Evolutionary conservation across 495 filamentous ascomycete genomes (phyloP).

Genomic region (Penicillium steckii): DNA sequence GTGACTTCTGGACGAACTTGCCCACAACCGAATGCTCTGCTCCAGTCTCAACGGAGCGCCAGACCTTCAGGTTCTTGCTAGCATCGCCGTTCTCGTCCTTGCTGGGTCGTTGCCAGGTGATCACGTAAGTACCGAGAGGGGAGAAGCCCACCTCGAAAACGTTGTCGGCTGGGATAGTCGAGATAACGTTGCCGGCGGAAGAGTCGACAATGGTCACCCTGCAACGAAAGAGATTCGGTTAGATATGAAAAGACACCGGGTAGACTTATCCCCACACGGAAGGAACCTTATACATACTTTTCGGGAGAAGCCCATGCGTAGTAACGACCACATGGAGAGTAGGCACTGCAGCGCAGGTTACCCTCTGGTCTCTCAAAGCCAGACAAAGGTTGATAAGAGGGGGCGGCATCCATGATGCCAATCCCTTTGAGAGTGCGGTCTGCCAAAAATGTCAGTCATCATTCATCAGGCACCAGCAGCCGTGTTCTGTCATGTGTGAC

Average conservation of each 20-base stretch:
- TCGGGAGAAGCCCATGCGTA: slow-evolving; percentile 93
- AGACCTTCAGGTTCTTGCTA: slow-evolving; percentile 94
- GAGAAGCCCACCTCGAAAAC: slow-evolving; percentile 96
- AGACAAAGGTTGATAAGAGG: slow-evolving; percentile 79
- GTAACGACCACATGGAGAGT: slow-evolving; percentile 92
- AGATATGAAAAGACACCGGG: background rate
- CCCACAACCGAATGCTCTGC: slow-evolving; percentile 74
- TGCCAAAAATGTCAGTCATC: slow-evolving; percentile 30
- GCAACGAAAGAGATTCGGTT: background rate
- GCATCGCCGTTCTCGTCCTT: slow-evolving; percentile 94
- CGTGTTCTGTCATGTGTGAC: background rate
- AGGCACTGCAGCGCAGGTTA: slow-evolving; percentile 88
- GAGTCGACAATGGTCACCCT: slow-evolving; percentile 83
- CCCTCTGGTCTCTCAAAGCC: slow-evolving; percentile 88
- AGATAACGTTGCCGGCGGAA: slow-evolving; percentile 72
- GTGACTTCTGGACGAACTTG: slow-evolving; percentile 88
- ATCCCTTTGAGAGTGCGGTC: slow-evolving; percentile 94
- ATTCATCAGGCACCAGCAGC: background rate
- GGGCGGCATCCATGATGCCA: slow-evolving; percentile 86
- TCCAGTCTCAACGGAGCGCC: slow-evolving; percentile 65
- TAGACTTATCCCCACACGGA: no score
- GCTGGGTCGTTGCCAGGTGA: slow-evolving; percentile 91
- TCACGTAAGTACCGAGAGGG: slow-evolving; percentile 84
- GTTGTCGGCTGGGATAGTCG: slow-evolving; percentile 70
- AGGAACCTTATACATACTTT: slow-evolving; percentile 59